A percentile compares a stretch with the other conserved stretches of the same genome.
These are phyloP conservation scores for Jaminaea rosea DNA, from an alignment of 1,284 basidiomycete genomes.

Conservation along the genomic window DNA sequence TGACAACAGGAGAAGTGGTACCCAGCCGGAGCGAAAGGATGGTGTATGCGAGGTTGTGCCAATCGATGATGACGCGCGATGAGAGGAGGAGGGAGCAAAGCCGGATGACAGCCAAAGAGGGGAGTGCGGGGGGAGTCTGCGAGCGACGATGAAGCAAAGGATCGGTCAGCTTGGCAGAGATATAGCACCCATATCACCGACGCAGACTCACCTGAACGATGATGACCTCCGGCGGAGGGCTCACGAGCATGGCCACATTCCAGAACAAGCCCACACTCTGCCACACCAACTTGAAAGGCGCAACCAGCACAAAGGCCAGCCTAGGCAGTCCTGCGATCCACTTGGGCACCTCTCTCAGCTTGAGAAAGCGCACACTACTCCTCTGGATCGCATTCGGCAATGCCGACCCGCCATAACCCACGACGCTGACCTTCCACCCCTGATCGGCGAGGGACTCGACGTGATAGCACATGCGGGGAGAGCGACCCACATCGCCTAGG, in stretches of 20 bases:
- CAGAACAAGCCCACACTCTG: slow-evolving; percentile 27
- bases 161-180: too few species aligned
- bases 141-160: slow-evolving; percentile 10
- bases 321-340: slow-evolving; percentile 55
- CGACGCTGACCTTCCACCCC: slow-evolving; percentile 68
- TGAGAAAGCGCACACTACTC: slow-evolving; percentile 41
- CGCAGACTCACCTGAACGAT: slow-evolving; percentile 66
- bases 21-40: slow-evolving; percentile 79
- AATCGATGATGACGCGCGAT: slow-evolving; percentile 87
- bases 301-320: slow-evolving; percentile 61
- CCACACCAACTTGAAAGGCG: slow-evolving; percentile 64
- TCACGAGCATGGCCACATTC: slow-evolving; percentile 52
- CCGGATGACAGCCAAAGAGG: slow-evolving; percentile 78
- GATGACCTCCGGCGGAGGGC: slow-evolving; percentile 69
- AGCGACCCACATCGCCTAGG: slow-evolving; percentile 87
- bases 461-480: slow-evolving; percentile 98
- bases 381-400: background rate
- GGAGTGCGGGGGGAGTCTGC: slow-evolving; percentile 93
- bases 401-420: slow-evolving; percentile 72
- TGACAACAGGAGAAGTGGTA: slow-evolving; percentile 60
- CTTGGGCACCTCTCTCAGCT: slow-evolving; percentile 59
- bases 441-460: slow-evolving; percentile 78
- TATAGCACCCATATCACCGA: background rate
- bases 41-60: slow-evolving; percentile 96
- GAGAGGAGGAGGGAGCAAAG: slow-evolving; percentile 60